phyloP scores from a whole-genome alignment of 176 grass and related monocot species.

The Bonia amplexicaulis region DNA sequence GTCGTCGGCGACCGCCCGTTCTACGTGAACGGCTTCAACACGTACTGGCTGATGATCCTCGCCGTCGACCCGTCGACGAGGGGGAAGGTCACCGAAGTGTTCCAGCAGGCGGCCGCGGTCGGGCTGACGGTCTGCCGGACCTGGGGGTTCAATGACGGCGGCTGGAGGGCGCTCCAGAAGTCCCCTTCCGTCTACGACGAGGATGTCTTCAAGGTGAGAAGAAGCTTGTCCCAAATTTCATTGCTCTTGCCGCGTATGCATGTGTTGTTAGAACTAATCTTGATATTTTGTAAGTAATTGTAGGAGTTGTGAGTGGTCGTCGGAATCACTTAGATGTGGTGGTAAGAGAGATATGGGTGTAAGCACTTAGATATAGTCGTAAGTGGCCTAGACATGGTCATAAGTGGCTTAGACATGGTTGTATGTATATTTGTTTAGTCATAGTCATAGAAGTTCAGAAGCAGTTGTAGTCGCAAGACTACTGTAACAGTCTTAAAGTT shows the following conservation, averaged over 20 bases:
- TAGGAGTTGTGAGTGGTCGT: no score
- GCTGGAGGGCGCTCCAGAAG: conserved; percentile 72
- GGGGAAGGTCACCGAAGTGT: conserved; percentile 57
- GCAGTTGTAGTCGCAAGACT: no score
- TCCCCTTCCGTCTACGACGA: conserved; percentile 64
- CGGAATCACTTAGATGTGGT: no score
- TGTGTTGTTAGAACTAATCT: no score
- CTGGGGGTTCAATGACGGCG: conserved; percentile 72
- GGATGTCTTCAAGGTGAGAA: conserved; percentile 64
- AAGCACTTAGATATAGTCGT: no score
- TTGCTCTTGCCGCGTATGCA: not conserved
- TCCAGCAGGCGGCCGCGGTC: conserved; percentile 47
- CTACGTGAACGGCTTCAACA: conserved; percentile 77
- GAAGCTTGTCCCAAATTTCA: not conserved
- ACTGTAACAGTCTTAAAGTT: no score
- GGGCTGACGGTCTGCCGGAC: conserved; percentile 65
- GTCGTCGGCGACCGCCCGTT: conserved; percentile 40
- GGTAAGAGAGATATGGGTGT: no score
- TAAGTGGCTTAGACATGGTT: no score
- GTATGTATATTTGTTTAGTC: no score
- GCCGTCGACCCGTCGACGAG: conserved; percentile 59
- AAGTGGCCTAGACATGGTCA: no score
- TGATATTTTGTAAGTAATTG: no score
- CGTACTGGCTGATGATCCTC: conserved; percentile 74
- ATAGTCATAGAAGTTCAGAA: no score